Evolutionary conservation across 2,329 filamentous ascomycete genomes (phyloP), one percentile per base, ranked within the genome.

Genomic region (Lojkania enalia): DNA sequence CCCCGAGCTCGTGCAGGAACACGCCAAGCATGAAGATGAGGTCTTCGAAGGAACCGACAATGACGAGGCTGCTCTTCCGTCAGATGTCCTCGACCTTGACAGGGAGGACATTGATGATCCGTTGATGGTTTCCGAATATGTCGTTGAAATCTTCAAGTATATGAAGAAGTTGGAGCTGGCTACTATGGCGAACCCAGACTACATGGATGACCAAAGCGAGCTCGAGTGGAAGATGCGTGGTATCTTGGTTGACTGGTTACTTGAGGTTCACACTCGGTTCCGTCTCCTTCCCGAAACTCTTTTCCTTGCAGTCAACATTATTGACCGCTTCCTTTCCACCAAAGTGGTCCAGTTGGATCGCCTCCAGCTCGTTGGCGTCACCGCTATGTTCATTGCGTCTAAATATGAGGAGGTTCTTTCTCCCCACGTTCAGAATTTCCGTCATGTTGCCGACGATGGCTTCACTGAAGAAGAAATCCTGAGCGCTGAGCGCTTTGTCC

Each of bases 371-470:
- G 94, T 99, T 46, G 94, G 94, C 64, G 91, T 97, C 63, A 96
- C 94, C 18, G 94, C 92, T 71, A 97, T 99, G 94, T 97, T 97
- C 77, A 96, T 97, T 65, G 94, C 94, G 11, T 95, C 92, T 65
- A 99, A 99, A 77, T 99, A 97, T 69, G 92, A 99, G 73, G 94
- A 99, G 70, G 91, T 99, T 38, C 82, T 99, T 39, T 97, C 94
- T 9, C 94, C 94, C 35, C 92, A 97, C 60, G 91, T 99, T 29
- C 86, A 88, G 70, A 96, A 96, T 79, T 99, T 99, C 79, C 88
- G 88, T 61, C 90, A 95, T 63, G 91, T 99, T 60, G 90, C 94
- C 64, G 94, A 99, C 64, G 90, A 97, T 71, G 94, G 92, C 44
- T 99, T 97, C 73, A 88, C 85, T 3, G 92, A 96, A 70, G 84